A percentile compares a stretch with the other conserved stretches of the same genome.
These are phyloP conservation scores for Podaxis sp. DNA, from an alignment of 768 basidiomycete genomes.

Conservation along the genomic window DNA sequence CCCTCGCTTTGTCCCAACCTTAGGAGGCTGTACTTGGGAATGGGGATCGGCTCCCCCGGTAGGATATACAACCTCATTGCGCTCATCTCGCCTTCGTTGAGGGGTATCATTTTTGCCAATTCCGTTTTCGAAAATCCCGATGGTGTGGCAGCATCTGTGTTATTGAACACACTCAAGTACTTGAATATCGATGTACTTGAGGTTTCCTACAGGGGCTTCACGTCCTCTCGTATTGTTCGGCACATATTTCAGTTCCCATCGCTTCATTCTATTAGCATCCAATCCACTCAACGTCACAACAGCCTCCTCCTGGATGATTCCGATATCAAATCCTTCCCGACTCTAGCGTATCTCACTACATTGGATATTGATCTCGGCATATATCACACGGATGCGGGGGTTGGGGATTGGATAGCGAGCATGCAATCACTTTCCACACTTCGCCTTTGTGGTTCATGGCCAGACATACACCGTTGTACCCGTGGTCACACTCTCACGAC, in stretches of 20 bases:
- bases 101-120: neutral
- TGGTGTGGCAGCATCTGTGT: neutral
- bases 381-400: neutral
- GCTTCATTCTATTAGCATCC: neutral
- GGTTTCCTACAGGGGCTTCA: neutral
- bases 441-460: neutral
- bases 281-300: neutral
- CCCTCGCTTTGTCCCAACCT: neutral
- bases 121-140: neutral
- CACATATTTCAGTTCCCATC: neutral
- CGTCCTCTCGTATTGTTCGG: neutral
- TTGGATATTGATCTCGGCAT: neutral
- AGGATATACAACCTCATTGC: neutral
- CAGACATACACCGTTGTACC: neutral
- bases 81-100: neutral
- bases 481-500: neutral
- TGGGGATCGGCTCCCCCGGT: neutral
- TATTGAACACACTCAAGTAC: neutral
- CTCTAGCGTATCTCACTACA: neutral
- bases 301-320: neutral
- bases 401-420: neutral
- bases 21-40: neutral
- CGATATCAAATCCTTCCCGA: neutral
- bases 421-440: neutral
- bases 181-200: neutral